Evolutionary conservation across 2,329 filamentous ascomycete species (phyloP).

Genomic region (Diaporthe longicolla): DNA sequence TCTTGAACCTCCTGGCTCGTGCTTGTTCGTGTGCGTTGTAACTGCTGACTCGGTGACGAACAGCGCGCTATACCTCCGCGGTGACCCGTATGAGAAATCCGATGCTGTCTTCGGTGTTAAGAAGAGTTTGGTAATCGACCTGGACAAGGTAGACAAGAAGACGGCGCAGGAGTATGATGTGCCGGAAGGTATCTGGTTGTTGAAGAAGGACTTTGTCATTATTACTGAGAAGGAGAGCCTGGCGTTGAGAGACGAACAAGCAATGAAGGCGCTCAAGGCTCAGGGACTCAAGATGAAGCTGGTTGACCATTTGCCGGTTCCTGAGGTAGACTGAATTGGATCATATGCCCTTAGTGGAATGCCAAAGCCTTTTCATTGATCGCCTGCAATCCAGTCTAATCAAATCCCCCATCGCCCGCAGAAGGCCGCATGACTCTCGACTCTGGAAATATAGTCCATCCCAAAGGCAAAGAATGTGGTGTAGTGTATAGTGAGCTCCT

Average conservation of each 20-base stretch:
- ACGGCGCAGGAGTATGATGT: slow-evolving; percentile 75
- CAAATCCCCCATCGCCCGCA: too few relatives aligned
- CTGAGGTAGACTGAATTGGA: slow-evolving; percentile 67
- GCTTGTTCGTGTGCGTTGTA: neutral
- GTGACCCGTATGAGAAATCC: slow-evolving; percentile 84
- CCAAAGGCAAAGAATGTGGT: neutral
- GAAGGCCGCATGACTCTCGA: neutral
- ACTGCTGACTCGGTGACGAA: slow-evolving; percentile 29
- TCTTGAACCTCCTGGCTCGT: neutral
- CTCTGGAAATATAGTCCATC: neutral
- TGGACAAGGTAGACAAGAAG: slow-evolving; percentile 63
- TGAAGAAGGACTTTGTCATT: slow-evolving; percentile 84
- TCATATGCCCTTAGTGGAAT: neutral
- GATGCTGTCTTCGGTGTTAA: slow-evolving; percentile 93
- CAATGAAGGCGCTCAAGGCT: slow-evolving; percentile 75
- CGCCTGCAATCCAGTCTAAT: neutral
- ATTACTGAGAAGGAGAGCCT: slow-evolving; percentile 79
- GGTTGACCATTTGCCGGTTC: slow-evolving; percentile 82
- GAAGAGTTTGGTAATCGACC: slow-evolving; percentile 80
- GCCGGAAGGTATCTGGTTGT: slow-evolving; percentile 71
- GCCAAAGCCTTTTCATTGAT: neutral
- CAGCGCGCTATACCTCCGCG: slow-evolving; percentile 82
- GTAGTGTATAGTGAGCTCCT: neutral
- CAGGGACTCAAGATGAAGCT: slow-evolving; percentile 79
- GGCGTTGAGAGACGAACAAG: slow-evolving; percentile 73